Base-by-base conservation (phyloP, 2,329 filamentous ascomycete genomes). In the Verticillium isaacii region DNA sequence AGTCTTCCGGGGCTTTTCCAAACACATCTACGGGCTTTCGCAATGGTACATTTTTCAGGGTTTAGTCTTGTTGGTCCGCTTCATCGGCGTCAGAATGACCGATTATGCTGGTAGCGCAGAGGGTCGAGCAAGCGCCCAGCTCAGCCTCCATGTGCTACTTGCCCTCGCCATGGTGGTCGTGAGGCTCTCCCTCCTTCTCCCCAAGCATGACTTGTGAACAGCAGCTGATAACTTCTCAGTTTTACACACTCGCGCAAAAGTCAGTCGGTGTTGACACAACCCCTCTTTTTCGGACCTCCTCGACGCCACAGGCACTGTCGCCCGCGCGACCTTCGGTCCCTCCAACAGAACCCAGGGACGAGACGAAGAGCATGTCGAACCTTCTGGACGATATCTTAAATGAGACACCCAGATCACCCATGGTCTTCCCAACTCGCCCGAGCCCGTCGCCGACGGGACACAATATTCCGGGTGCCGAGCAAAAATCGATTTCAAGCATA, bases 31-130 rank as follows among this genome's bases (percentile, higher is more conserved):
- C 3, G 88, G 88, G 0, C 81, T 91, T 14, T 77, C 79, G 3
- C 81, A 85, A 59, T 90, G 90, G 81, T 91, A 91, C 69, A 80
- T 79, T 1, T 83, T 89, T 64, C 90, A 93, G 68, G 70, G 81
- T 1, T 70, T 89, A 36, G 79, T 87, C 25, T 70, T 91, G 12
- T 70, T 81, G 6, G 74, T 87, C 12, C 82, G 90, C 41, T 73
- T 81, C 52, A 68, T 82, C 17, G 82, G 85, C 58, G 73, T 78
- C 23, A 75, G 72, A 15, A 71, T 82, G 19, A 66, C 76, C 1
- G 73, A 76, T 50, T 72, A 79, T 65, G 72, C 77, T n/a, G 72
- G 74, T 3, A 73, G 75, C 0, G 71, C 75, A 25, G 72, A 72
- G 1, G 68, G 76, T 8, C 75, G 76, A 3, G 68, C 73, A 5